A percentile compares a stretch with the other conserved stretches of the same genome.
Conservation (phyloP, 768 basidiomycete species). For the Xanthoconium stramineum region DNA sequence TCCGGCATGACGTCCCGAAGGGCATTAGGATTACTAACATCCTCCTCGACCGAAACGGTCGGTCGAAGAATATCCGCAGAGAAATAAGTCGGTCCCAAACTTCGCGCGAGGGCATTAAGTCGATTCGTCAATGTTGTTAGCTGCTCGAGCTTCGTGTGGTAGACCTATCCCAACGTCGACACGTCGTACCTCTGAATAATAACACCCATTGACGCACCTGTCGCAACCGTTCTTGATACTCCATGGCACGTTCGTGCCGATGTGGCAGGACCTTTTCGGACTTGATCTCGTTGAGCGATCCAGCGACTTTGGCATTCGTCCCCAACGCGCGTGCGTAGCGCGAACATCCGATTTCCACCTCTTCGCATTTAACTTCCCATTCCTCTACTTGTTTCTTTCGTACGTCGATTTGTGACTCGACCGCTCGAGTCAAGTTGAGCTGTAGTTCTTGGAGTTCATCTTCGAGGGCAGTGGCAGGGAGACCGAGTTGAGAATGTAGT, state of each 20-base stretch:
- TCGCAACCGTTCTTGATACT: conserved; percentile 73
- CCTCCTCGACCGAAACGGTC: conserved; percentile 41
- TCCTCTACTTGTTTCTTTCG: conserved; percentile 74
- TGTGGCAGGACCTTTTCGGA: conserved; percentile 72
- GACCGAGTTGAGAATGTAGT: conserved; percentile 79
- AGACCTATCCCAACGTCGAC: conserved; percentile 41
- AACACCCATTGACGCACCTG: conserved; percentile 50
- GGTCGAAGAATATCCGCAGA: conserved; percentile 52
- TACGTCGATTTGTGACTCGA: conserved; percentile 68
- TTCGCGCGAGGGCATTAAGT: conserved; percentile 54
- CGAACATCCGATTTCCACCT: conserved; percentile 60
- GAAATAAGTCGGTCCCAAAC: conserved; percentile 60
- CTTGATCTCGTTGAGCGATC: conserved; percentile 61
- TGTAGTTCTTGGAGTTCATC: conserved; percentile 76
- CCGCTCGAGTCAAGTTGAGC: conserved; percentile 68
- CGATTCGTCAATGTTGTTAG: conserved; percentile 68
- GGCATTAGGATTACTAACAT: conserved; percentile 33
- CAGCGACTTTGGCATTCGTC: conserved; percentile 63
- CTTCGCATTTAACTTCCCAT: conserved; percentile 63
- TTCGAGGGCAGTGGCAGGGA: conserved; percentile 75
- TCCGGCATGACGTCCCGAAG: conserved; percentile 77
- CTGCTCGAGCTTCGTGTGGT: conserved; percentile 77
- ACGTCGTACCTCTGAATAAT: conserved; percentile 19
- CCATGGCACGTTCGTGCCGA: conserved; percentile 63
- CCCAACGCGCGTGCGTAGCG: conserved; percentile 70